These are phyloP conservation scores for Paspalum notatum DNA, from an alignment of 176 grass and related monocot species.

Conservation along the genomic window DNA sequence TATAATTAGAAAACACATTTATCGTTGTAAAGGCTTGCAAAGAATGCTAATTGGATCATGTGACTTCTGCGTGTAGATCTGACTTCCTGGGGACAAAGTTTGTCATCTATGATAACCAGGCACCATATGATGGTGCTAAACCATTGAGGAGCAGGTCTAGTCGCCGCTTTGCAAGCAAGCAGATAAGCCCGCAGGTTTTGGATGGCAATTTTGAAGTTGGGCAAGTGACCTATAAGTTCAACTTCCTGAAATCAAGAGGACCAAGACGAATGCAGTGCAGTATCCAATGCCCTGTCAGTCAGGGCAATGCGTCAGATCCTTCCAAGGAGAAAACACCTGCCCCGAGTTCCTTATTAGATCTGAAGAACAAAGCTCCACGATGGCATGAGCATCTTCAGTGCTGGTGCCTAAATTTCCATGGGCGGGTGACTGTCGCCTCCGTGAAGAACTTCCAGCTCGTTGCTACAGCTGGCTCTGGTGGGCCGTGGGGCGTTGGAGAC, in stretches of 20 bases:
- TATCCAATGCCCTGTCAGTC: constrained; percentile 57
- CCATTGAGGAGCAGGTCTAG: constrained; percentile 61
- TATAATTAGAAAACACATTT: neutral
- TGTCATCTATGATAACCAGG: constrained; percentile 67
- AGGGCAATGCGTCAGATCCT: constrained; percentile 23
- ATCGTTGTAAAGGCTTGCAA: neutral
- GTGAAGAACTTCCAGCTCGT: constrained; percentile 97
- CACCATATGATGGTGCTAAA: constrained; percentile 68
- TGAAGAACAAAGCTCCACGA: constrained; percentile 90
- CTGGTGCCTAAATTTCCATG: constrained; percentile 97
- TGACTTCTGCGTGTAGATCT: constrained; percentile 59
- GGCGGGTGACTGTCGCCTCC: constrained; percentile 82
- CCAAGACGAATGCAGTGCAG: constrained; percentile 95
- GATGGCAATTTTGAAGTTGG: constrained; percentile 71
- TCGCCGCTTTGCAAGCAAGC: constrained; percentile 81
- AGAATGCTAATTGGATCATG: neutral
- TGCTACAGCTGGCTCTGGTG: constrained; percentile 36
- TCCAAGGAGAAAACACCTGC: constrained; percentile 36
- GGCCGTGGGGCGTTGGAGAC: constrained; percentile 53
- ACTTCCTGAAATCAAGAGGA: constrained; percentile 92
- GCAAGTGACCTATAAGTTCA: constrained; percentile 80
- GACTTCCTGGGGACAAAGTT: constrained; percentile 95
- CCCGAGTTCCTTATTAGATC: constrained; percentile 39
- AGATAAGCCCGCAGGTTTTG: constrained; percentile 82
- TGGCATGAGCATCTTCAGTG: constrained; percentile 97